phyloP scores from a whole-genome alignment of 192 early-diverging fungal species.

The Entophlyctis luteolus region DNA sequence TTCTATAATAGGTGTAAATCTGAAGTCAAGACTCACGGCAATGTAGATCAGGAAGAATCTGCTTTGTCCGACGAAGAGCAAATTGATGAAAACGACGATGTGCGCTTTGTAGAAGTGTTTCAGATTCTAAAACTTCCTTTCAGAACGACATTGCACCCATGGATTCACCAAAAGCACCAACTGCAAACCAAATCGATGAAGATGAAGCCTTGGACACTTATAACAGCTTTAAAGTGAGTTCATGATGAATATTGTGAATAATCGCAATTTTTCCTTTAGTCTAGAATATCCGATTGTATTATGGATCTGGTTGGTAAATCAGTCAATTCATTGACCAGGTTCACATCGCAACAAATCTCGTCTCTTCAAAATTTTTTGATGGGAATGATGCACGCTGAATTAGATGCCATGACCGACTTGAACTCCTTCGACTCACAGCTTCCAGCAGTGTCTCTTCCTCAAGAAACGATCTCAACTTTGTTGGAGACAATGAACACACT shows the following conservation, averaged over 20 bases:
- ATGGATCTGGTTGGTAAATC: not conserved
- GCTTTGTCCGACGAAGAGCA: too few species aligned
- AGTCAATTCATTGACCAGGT: not conserved
- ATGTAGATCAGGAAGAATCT: not conserved
- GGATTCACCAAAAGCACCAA: too few species aligned
- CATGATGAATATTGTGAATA: too few species aligned
- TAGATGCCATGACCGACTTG: not conserved
- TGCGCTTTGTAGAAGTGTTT: too few species aligned
- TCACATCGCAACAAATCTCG: not conserved
- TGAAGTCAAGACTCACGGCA: not conserved
- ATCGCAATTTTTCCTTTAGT: not conserved
- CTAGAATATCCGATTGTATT: slow-evolving; percentile 4
- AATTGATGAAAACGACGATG: too few species aligned
- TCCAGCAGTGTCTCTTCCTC: not conserved
- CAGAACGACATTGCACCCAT: too few species aligned
- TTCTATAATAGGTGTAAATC: not conserved
- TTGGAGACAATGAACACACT: not conserved
- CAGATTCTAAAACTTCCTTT: too few species aligned
- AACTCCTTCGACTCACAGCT: not conserved
- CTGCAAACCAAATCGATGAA: too few species aligned
- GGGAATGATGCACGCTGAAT: slow-evolving; percentile 3
- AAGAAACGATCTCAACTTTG: not conserved
- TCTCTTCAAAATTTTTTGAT: slow-evolving; percentile 7
- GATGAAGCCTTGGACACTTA: too few species aligned
- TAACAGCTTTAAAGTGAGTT: too few species aligned